Evolutionary conservation across 768 basidiomycete genomes (phyloP).

Genomic region (Mycena amicta): DNA sequence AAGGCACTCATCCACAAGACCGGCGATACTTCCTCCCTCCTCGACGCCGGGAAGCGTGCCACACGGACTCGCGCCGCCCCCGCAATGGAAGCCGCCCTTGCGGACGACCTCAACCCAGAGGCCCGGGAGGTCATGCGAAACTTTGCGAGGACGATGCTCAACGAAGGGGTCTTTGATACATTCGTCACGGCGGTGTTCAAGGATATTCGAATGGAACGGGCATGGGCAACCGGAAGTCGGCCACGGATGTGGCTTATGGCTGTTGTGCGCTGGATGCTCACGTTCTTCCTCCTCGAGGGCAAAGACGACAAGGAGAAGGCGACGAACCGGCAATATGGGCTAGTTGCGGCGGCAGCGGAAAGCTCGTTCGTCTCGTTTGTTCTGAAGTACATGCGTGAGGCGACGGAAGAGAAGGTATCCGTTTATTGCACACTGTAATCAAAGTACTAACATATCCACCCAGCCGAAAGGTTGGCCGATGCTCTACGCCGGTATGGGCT

Average conservation of each 20-base stretch:
- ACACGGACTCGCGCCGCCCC: slow-evolving; percentile 75
- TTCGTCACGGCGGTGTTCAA: slow-evolving; percentile 85
- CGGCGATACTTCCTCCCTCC: slow-evolving; percentile 60
- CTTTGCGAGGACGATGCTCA: slow-evolving; percentile 73
- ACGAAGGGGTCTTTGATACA: slow-evolving; percentile 60
- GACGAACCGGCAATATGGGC: slow-evolving; percentile 63
- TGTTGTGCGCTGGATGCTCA: slow-evolving; percentile 88
- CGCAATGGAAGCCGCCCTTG: slow-evolving; percentile 66
- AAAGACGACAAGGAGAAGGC: slow-evolving; percentile 37
- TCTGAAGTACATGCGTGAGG: slow-evolving; percentile 82
- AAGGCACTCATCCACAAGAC: slow-evolving; percentile 25
- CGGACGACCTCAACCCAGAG: slow-evolving; percentile 69
- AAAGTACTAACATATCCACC: slow-evolving; percentile 6
- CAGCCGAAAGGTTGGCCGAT: slow-evolving; percentile 95
- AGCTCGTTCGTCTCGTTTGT: slow-evolving; percentile 90
- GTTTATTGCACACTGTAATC: slow-evolving; percentile 21
- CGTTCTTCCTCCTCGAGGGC: slow-evolving; percentile 74
- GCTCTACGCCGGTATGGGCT: slow-evolving; percentile 91
- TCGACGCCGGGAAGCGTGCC: slow-evolving; percentile 88
- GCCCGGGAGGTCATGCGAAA: slow-evolving; percentile 65
- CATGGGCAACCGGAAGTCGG: slow-evolving; percentile 88
- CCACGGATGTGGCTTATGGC: slow-evolving; percentile 69
- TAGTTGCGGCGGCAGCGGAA: slow-evolving; percentile 85
- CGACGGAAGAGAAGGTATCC: slow-evolving; percentile 90
- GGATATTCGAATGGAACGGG: slow-evolving; percentile 94